A percentile compares a stretch with the other conserved stretches of the same genome.
Conservation (phyloP, 164 flowering plant genomes). For the Platanus orientalis region DNA sequence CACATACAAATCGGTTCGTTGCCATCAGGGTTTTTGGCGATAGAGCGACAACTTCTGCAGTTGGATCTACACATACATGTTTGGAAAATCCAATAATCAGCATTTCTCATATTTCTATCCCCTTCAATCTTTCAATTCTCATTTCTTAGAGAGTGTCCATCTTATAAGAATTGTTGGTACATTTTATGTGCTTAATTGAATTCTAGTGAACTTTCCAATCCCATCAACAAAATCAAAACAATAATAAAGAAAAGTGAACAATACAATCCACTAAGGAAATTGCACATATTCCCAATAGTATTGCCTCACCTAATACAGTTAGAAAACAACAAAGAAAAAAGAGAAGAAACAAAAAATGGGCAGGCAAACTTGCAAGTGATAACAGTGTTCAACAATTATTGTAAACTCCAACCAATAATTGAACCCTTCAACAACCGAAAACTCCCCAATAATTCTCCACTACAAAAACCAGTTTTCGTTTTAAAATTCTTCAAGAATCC, state of each 20-base stretch:
- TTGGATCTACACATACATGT: constrained; percentile 34
- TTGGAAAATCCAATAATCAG: background rate
- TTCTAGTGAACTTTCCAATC: background rate
- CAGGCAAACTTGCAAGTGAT: too few species aligned
- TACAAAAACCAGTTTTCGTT: background rate
- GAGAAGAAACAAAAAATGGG: background rate
- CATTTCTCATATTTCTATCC: background rate
- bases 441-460: constrained; percentile 7
- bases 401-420: constrained; percentile 42
- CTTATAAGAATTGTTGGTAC: background rate
- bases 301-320: background rate
- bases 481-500: constrained; percentile 1
- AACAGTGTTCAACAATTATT: constrained; percentile 39
- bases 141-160: background rate
- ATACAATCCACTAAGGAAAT: background rate
- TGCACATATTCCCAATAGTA: background rate
- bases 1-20: constrained; percentile 52
- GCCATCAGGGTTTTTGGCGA: constrained; percentile 57
- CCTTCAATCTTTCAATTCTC: background rate
- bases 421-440: constrained; percentile 30
- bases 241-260: background rate
- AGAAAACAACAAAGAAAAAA: background rate
- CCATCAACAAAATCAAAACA: background rate
- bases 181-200: background rate
- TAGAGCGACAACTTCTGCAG: constrained; percentile 53